These are phyloP conservation scores for Mortierella sp. DNA, from an alignment of 371 early-diverging fungal genomes.

Conservation along the genomic window DNA sequence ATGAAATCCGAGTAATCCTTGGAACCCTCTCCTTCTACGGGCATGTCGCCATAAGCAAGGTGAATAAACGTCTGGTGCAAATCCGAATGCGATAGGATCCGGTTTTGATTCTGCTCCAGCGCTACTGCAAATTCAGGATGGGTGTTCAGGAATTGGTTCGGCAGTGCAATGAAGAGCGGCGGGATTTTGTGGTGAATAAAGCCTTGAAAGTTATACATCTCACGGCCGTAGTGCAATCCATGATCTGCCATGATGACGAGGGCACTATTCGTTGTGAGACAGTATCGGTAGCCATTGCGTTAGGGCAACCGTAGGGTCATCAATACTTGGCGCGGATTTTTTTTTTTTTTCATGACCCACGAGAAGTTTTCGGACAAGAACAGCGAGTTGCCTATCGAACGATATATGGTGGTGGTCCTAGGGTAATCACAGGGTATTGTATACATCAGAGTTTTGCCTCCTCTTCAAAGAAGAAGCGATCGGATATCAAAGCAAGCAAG, in stretches of 20 bases:
- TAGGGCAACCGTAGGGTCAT: not conserved
- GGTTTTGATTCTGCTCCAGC: conserved; percentile 35
- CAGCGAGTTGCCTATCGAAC: conserved; percentile 29
- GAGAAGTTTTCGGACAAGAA: conserved; percentile 22
- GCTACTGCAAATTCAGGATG: conserved; percentile 30
- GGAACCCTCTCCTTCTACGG: conserved; percentile 1
- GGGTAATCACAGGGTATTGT: not conserved
- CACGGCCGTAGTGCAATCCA: conserved; percentile 55
- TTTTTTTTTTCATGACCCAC: conserved; percentile 41
- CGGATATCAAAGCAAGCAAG: too few relatives aligned
- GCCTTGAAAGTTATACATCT: conserved; percentile 46
- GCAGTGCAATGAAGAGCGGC: conserved; percentile 45
- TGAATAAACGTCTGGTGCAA: conserved; percentile 51
- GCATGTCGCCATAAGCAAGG: conserved; percentile 48
- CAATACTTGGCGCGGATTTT: too few relatives aligned
- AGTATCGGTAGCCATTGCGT: not conserved
- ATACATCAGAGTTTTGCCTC: too few relatives aligned
- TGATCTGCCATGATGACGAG: conserved; percentile 52
- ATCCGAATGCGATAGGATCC: conserved; percentile 46
- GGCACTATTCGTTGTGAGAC: conserved; percentile 13
- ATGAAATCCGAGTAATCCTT: conserved; percentile 16
- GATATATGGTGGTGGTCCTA: conserved; percentile 50
- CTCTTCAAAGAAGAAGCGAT: not conserved
- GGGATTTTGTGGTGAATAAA: conserved; percentile 55
- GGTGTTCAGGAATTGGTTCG: conserved; percentile 20